Evolutionary conservation across 1,284 basidiomycete genomes (phyloP), one percentile per base, ranked within the genome.

Genomic region (Bjerkandera adusta): DNA sequence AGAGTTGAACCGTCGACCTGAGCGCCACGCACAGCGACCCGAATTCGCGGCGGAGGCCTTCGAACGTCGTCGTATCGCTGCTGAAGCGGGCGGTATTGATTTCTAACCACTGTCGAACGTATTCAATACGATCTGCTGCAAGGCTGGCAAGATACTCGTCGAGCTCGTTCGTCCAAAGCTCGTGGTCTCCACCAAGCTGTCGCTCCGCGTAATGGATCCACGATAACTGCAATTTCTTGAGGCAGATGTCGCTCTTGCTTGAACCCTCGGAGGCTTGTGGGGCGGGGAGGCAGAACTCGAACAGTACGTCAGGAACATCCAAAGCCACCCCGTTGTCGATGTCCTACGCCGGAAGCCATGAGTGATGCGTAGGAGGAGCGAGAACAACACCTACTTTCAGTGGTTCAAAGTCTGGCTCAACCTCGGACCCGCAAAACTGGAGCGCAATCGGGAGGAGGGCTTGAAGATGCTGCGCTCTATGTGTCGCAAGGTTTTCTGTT

Each of bases 401-500:
- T 2, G 68, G 71, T 51, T 81, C 77, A 4, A 46, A 49, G 20
- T 75, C 69, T 1, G 71, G 72, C 5, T 72, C 63, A 3, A 70
- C 49, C 36, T 82, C 80, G 3, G 66, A 56, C 34, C 66, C 65
- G 1, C 81, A 79, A 34, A 67, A 73, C 0, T 60, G 60, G 1
- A 83, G 57, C 0, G 78, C 80, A 13, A 64, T 67, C 1, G 66
- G 63, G 3, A 83, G 67, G 1, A 74, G 55, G 0, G 55, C 52
- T 1, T 65, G 60, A 12, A 83, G 57, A 7, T 70, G 54, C 35
- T 75, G 70, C 2, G 72, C 76, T 18, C 79, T 69, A 56, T 82
- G 79, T 13, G 73, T 68, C 0, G 73, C 75, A 56, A 83, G 68
- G 6, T 73, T 81, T 64, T 83, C 80, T 83, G 51, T 15, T 15